These are phyloP conservation scores for Grigorovia transvaalensis DNA, from an alignment of 805 yeast genomes.

Conservation along the genomic window DNA sequence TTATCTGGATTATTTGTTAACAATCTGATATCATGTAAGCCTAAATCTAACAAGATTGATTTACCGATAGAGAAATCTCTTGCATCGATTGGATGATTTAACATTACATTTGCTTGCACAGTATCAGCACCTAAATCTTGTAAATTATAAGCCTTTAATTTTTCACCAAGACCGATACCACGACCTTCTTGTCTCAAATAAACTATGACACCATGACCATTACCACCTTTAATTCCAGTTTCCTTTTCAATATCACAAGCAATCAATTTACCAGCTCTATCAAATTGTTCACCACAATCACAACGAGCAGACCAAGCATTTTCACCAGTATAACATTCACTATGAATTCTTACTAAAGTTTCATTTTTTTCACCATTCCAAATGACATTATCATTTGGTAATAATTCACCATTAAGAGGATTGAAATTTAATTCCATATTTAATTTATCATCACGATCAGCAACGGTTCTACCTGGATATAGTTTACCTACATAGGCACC, in stretches of 20 bases:
- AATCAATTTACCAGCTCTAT: conserved; percentile 93
- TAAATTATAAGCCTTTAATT: conserved; percentile 88
- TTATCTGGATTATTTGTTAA: conserved; percentile 96
- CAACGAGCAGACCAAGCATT: conserved; percentile 99
- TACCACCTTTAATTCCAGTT: conserved; percentile 37
- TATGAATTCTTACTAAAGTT: conserved; percentile 78
- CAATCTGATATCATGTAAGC: conserved; percentile 57
- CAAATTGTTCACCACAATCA: conserved; percentile 98
- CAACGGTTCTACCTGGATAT: conserved; percentile 71
- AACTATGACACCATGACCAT: conserved; percentile 88
- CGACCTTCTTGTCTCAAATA: conserved; percentile 96
- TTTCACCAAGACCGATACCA: conserved; percentile 97
- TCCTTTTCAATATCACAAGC: conserved; percentile 22
- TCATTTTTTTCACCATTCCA: conserved; percentile 24
- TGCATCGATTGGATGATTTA: conserved; percentile 97
- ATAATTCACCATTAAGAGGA: conserved; percentile 27
- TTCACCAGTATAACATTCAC: conserved; percentile 98
- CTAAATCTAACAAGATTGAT: conserved; percentile 79
- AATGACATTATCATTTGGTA: conserved; percentile 13
- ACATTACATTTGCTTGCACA: conserved; percentile 84
- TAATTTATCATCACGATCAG: conserved; percentile 48
- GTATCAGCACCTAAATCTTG: conserved; percentile 99
- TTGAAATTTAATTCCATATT: conserved; percentile 35
- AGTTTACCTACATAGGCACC: conserved; percentile 93
- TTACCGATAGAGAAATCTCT: conserved; percentile 90